Evolutionary conservation across 1,139 yeast genomes (phyloP), one percentile per base, ranked within the genome.

Genomic region (Kluyveromyces sp.): DNA sequence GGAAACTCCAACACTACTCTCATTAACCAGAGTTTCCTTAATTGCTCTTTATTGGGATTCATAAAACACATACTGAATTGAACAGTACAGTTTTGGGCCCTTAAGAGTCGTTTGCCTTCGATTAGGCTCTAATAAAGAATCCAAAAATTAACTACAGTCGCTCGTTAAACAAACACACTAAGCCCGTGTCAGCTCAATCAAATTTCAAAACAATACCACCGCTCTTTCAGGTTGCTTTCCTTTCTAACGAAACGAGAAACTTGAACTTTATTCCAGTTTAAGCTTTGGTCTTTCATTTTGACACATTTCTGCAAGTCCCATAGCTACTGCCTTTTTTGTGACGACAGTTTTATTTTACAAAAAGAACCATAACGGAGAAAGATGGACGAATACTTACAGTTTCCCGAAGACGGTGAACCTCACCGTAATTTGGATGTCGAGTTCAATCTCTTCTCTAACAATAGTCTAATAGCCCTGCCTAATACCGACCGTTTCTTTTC

Each of bases 371-470:
- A 33, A 33, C 7, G 19, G 4, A 1, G 12, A 9, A 17, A 20
- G n/a, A 38, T 38, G 41, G 41, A 38, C 13, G 31, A 38, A 32
- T 38, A 31, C 20, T 26, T 38, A 3, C 19, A 31, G 18, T 32
- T 38, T 12, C 15, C 41, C 3, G 41, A 38, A 3, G 36, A 31
- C n/a, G 8, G n/a, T 4, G 41, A 38, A 3, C n/a, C 41, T 4
- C 36, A 31, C 13, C 29, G 35, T 4, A 32, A 32, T 13, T 38
- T 31, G 29, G 41, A 38, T 6, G 13, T 31, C 17, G 36, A 31
- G 3, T 19, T 38, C 12, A 22, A 31, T 3, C 9, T 29, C n/a
- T 38, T 38, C n/a, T 38, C 32, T 13, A 17, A 29, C 12, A 12
- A 16, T n/a, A 19, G 17, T 16, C 33, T 16, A 12, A 11, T 16